Base-by-base conservation (phyloP, 306 rosid species). In the Malus fusca region DNA sequence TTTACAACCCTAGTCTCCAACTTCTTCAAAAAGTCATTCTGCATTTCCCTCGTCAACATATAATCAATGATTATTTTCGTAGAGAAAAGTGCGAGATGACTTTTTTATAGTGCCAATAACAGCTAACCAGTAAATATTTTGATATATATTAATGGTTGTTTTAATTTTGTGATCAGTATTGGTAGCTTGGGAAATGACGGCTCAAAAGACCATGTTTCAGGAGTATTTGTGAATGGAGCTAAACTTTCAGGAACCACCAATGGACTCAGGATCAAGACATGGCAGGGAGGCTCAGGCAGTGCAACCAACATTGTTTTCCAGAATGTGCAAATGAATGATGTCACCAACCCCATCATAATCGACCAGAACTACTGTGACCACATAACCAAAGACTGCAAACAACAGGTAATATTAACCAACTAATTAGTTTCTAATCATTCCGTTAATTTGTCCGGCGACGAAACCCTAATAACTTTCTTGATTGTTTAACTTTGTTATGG, bases 231-330 rank as follows among this genome's bases (percentile, higher is more conserved):
- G 66, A 79, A 88, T 40, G 66, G 88, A 81, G 93, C 96, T n/a
- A 90, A 78, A 85, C 21, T 93, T 61, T 81, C 74, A 37, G 96
- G 97, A 73, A 93, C 98, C 17, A 53, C 42, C 66, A 93, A 93
- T 78, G 98, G 98, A 79, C 86, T 90, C 26, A 84, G 97, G 73
- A 89, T 93, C 80, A 93, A 93, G 79, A 93, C 98, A 13, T 93
- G 97, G 96, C 90, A 82, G 90, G 96, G 97, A 78, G 97, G 97
- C 11, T 87, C 85, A 58, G 97, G 97, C 75, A 81, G 58, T 74
- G 97, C 89, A 46, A 87, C 82, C 65, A 61, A 87, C 81, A 90
- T 92, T 58, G 66, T 74, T 14, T 92, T 92, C 65, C 80, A 61
- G 65, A 83, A 92, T 84, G 80, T 92, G 61, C 77, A 81, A 77